Conservation (phyloP, 2,329 filamentous ascomycete species). For the Aureobasidium sp. region DNA sequence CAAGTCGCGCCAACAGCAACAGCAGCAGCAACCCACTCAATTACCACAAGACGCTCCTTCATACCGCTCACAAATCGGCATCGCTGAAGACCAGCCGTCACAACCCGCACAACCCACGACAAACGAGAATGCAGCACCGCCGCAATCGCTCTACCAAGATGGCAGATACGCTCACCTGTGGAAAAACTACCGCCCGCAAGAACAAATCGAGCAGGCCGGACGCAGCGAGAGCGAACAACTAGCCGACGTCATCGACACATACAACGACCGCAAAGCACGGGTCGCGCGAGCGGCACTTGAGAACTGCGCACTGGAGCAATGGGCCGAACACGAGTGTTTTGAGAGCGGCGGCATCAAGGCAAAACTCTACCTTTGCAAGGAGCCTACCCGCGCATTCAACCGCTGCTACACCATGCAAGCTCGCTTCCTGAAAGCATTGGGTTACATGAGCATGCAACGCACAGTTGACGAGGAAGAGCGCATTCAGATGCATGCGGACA, state of each 20-base stretch:
- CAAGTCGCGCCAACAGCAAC: constrained; percentile 36
- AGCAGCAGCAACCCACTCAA: constrained; percentile 1
- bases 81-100: constrained; percentile 9
- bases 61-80: constrained; percentile 28
- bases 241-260: constrained; percentile 70
- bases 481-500: constrained; percentile 90
- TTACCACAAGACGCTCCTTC: constrained; percentile 8
- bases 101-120: constrained; percentile 21
- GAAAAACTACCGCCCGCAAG: constrained; percentile 77
- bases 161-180: constrained; percentile 80
- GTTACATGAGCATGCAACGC: constrained; percentile 67
- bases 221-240: constrained; percentile 76
- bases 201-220: constrained; percentile 59
- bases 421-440: constrained; percentile 84
- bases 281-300: constrained; percentile 80
- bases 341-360: constrained; percentile 60
- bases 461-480: constrained; percentile 67
- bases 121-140: constrained; percentile 31
- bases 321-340: constrained; percentile 78
- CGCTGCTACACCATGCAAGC: constrained; percentile 85
- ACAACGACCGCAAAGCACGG: constrained; percentile 71
- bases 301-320: constrained; percentile 85
- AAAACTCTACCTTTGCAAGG: constrained; percentile 71
- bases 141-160: constrained; percentile 58
- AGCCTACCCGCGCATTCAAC: constrained; percentile 71